phyloP scores from a whole-genome alignment of 495 filamentous ascomycete species.

The Xylaria castorea region DNA sequence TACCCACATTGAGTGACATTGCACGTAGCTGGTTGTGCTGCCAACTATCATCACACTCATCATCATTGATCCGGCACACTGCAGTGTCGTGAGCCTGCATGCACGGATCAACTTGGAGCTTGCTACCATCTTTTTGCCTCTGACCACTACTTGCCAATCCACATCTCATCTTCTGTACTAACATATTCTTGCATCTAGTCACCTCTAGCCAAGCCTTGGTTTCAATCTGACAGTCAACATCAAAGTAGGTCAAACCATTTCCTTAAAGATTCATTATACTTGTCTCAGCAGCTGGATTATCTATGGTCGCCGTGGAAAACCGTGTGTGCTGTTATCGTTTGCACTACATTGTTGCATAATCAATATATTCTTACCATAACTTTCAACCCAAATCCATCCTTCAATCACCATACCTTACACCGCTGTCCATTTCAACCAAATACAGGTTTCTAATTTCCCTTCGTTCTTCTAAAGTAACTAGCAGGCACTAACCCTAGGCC shows the following conservation, averaged over 20 bases:
- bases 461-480: neutral
- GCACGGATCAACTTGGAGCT: neutral
- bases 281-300: neutral
- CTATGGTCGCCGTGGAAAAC: neutral
- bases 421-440: neutral
- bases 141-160: neutral
- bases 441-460: neutral
- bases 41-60: neutral
- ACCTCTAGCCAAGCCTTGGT: neutral
- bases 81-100: neutral
- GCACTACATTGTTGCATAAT: neutral
- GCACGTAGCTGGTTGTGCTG: neutral
- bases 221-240: neutral
- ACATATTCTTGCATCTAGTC: neutral
- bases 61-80: neutral
- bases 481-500: neutral
- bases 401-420: neutral
- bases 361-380: neutral
- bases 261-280: neutral
- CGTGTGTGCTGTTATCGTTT: neutral
- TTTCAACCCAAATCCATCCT: neutral
- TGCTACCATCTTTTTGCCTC: neutral
- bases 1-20: neutral
- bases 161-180: neutral
- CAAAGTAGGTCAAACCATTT: neutral